Evolutionary conservation across 805 yeast genomes (phyloP).

Genomic region (Pichia exigua): DNA sequence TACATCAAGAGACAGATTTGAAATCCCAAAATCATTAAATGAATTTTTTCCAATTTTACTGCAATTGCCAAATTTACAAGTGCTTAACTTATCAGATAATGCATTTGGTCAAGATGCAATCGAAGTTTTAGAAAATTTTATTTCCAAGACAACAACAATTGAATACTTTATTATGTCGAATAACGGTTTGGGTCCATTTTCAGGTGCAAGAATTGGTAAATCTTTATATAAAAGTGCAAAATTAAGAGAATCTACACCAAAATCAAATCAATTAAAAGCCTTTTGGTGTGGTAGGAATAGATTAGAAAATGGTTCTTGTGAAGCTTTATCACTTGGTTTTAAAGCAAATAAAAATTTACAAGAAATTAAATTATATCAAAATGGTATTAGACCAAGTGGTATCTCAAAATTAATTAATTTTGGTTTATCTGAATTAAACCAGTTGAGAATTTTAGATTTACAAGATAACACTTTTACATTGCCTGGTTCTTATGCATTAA

Average conservation of each 20-base stretch:
- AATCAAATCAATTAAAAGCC: constrained; percentile 53
- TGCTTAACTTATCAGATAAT: constrained; percentile 83
- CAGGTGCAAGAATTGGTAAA: constrained; percentile 90
- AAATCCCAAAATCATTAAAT: constrained; percentile 79
- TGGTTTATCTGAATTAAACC: constrained; percentile 58
- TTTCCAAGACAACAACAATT: constrained; percentile 67
- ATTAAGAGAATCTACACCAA: constrained; percentile 22
- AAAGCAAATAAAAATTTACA: constrained; percentile 63
- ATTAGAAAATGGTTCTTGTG: constrained; percentile 89
- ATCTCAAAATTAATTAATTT: constrained; percentile 62
- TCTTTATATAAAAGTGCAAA: constrained; percentile 72
- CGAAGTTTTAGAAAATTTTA: constrained; percentile 74
- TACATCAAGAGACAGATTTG: constrained; percentile 91
- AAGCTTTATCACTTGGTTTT: constrained; percentile 76
- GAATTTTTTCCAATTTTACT: constrained; percentile 67
- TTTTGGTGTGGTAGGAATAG: constrained; percentile 97
- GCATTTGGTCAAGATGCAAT: constrained; percentile 96
- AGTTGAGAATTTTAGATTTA: constrained; percentile 66
- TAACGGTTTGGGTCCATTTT: constrained; percentile 97
- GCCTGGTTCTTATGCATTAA: constrained; percentile 57
- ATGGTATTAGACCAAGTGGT: constrained; percentile 95
- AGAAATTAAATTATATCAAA: constrained; percentile 79
- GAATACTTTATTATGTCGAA: constrained; percentile 85
- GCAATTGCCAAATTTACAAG: constrained; percentile 56
- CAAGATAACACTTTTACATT: constrained; percentile 93